Percentiles rank a stretch among this genome's conserved stretches.
Evolutionary conservation across 1,139 yeast genomes (phyloP).

Genomic region (Yamadazyma spencermartinsiae): DNA sequence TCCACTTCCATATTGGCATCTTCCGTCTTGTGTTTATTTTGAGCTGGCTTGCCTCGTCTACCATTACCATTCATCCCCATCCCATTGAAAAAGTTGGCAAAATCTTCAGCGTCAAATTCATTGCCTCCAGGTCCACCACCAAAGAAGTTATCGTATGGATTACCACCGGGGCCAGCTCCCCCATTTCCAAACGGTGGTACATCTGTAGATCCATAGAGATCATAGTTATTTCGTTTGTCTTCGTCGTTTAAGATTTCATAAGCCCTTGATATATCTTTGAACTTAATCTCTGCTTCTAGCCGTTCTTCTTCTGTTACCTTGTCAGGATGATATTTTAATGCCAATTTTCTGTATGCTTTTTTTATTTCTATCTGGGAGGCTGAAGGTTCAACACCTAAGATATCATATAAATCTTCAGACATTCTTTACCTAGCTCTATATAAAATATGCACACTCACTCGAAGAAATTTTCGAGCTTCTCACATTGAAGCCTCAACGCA

Average conservation of each 20-base stretch:
- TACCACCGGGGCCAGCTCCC: constrained; percentile 21
- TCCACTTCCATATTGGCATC: constrained; percentile 68
- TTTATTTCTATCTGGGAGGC: constrained; percentile 70
- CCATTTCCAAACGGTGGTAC: constrained; percentile 23
- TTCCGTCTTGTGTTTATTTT: constrained; percentile 42
- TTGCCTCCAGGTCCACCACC: constrained; percentile 22
- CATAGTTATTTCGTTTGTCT: constrained; percentile 54
- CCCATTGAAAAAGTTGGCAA: constrained; percentile 65
- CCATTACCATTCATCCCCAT: constrained; percentile 32
- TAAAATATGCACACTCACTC: neutral
- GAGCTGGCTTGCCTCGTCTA: constrained; percentile 12
- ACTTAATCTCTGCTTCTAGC: constrained; percentile 65
- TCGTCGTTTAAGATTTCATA: constrained; percentile 75
- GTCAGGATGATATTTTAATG: constrained; percentile 78
- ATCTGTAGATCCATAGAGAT: constrained; percentile 53
- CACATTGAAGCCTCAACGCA: no score
- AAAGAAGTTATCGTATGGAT: constrained; percentile 46
- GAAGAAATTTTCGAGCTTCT: neutral
- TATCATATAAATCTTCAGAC: constrained; percentile 54
- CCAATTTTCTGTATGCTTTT: constrained; percentile 74
- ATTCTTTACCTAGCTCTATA: constrained; percentile 6
- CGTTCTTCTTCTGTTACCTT: constrained; percentile 69
- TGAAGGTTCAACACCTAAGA: constrained; percentile 62
- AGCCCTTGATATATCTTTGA: constrained; percentile 76
- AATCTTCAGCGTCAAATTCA: constrained; percentile 63